A percentile compares a stretch with the other conserved stretches of the same genome.
phyloP scores from a whole-genome alignment of 2,329 filamentous ascomycete species.

The Penicillium sp. region DNA sequence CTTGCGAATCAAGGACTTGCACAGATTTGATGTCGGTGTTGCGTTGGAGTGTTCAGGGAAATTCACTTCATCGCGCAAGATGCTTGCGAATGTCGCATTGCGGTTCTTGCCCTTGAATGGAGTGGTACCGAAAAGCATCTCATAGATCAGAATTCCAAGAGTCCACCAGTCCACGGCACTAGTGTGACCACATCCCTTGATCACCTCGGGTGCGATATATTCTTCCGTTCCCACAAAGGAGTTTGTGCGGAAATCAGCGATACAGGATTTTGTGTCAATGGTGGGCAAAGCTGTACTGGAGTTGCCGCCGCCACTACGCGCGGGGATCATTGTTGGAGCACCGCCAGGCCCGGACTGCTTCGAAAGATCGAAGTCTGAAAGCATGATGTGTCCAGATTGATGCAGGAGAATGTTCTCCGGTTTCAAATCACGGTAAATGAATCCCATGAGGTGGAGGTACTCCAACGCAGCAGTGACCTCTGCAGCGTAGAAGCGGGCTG shows the following conservation, averaged over 20 bases:
- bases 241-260: conserved; percentile 96
- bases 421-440: conserved; percentile 97
- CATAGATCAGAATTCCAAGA: conserved; percentile 92
- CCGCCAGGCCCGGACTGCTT: conserved; percentile 97
- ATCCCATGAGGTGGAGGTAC: conserved; percentile 97
- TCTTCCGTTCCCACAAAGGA: conserved; percentile 98
- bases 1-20: conserved; percentile 95
- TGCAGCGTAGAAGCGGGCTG: conserved; percentile 94
- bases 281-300: conserved; percentile 85
- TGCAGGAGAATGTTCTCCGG: conserved; percentile 97
- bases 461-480: conserved; percentile 96
- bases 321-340: conserved; percentile 96
- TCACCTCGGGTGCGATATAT: conserved; percentile 98
- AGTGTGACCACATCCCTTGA: conserved; percentile 97
- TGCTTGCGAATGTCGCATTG: conserved; percentile 97
- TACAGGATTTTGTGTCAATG: conserved; percentile 98
- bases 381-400: conserved; percentile 99
- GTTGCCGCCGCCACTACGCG: conserved; percentile 70
- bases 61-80: conserved; percentile 89
- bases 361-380: conserved; percentile 97
- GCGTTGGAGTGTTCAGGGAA: conserved; percentile 87
- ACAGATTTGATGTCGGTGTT: conserved; percentile 87
- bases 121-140: conserved; percentile 98
- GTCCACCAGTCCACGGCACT: conserved; percentile 99
- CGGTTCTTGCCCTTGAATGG: conserved; percentile 99